A percentile compares a stretch with the other conserved stretches of the same genome.
These are phyloP conservation scores for Amanita muscaria DNA, from an alignment of 768 basidiomycete species.

Conservation along the genomic window DNA sequence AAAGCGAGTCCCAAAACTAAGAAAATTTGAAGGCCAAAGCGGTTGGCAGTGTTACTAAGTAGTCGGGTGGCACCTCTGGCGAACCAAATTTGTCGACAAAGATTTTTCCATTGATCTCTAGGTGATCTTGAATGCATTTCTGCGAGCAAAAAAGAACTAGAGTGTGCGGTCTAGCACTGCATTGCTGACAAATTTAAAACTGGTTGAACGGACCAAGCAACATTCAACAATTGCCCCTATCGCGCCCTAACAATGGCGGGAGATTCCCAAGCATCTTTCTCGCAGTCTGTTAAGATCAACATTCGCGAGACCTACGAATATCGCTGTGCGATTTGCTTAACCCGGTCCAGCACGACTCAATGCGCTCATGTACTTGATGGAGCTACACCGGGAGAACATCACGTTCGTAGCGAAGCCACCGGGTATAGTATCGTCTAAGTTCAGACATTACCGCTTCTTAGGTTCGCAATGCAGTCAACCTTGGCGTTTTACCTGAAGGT, in stretches of 20 bases:
- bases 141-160: too few relatives aligned
- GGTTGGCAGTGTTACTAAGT: too few relatives aligned
- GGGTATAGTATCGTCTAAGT: constrained; percentile 9
- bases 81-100: too few relatives aligned
- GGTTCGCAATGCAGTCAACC: constrained; percentile 10
- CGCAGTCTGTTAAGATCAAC: constrained; percentile 9
- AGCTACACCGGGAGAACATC: constrained; percentile 8
- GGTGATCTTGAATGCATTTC: too few relatives aligned
- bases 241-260: constrained; percentile 8
- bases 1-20: too few relatives aligned
- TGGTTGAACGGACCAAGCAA: too few relatives aligned
- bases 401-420: constrained; percentile 8
- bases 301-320: constrained; percentile 9
- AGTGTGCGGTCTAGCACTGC: too few relatives aligned
- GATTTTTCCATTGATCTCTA: too few relatives aligned
- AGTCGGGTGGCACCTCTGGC: too few relatives aligned
- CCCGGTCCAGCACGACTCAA: constrained; percentile 8
- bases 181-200: too few relatives aligned
- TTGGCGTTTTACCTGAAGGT: constrained; percentile 8
- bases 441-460: constrained; percentile 8
- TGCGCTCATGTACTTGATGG: constrained; percentile 8
- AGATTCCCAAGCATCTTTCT: constrained; percentile 10
- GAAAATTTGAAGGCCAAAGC: too few relatives aligned
- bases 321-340: constrained; percentile 10
- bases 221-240: too few relatives aligned